Conservation (phyloP, 495 filamentous ascomycete species). For the Penicillium steckii region DNA sequence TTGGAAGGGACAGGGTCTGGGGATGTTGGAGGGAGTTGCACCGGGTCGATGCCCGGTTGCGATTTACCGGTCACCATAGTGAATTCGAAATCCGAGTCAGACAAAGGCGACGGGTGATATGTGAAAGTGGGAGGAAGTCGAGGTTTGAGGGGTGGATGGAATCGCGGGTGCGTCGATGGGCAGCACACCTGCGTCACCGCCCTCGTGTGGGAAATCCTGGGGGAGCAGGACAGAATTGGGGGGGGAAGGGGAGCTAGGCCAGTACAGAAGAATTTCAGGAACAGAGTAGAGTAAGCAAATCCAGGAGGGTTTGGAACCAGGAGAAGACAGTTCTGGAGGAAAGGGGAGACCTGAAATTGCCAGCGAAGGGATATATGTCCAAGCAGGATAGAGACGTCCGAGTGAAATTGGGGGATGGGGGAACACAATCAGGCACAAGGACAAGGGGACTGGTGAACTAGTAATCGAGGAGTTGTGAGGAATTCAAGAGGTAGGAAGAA, state of each 20-base stretch:
- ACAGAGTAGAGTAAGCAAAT: not conserved
- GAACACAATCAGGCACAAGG: no score
- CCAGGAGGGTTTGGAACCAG: not conserved
- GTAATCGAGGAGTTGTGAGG: no score
- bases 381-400: no score
- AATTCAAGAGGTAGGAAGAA: no score
- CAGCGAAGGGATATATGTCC: not conserved
- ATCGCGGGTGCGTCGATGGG: slow-evolving; percentile 18
- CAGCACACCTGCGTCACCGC: slow-evolving; percentile 35
- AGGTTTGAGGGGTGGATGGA: slow-evolving; percentile 1
- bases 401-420: no score
- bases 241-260: not conserved
- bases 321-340: not conserved
- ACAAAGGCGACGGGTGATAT: slow-evolving; percentile 6
- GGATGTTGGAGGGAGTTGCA: slow-evolving; percentile 35
- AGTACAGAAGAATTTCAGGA: no score
- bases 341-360: not conserved
- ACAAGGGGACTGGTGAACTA: no score
- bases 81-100: slow-evolving; percentile 12
- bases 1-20: slow-evolving; percentile 33
- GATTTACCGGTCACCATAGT: slow-evolving; percentile 47
- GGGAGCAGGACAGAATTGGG: no score
- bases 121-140: not conserved
- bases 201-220: slow-evolving; percentile 38
- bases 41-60: slow-evolving; percentile 36